phyloP scores from a whole-genome alignment of 805 yeast species.

The Peterozyma xylosa region DNA sequence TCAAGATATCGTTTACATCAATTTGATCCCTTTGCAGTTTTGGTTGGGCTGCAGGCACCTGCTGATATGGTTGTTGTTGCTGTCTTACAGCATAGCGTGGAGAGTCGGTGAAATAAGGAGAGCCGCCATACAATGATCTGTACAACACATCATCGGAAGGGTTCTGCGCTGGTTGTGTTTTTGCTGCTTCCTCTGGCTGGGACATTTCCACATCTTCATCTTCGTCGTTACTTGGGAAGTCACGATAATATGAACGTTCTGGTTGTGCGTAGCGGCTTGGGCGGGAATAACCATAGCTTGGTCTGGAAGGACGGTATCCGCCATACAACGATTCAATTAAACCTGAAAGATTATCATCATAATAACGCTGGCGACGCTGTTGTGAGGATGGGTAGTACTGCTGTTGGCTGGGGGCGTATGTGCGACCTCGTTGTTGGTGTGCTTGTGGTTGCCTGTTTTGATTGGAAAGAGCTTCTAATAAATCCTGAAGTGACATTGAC shows the following conservation, averaged over 20 bases:
- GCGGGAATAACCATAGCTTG: conserved; percentile 5
- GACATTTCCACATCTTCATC: background rate
- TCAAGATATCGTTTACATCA: background rate
- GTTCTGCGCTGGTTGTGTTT: background rate
- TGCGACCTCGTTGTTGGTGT: background rate
- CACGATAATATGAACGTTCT: background rate
- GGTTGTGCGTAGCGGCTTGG: background rate
- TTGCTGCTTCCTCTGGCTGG: background rate
- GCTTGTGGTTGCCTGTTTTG: conserved; percentile 1
- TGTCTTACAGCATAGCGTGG: background rate
- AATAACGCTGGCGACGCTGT: background rate
- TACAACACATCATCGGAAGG: conserved; percentile 1
- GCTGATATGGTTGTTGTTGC: background rate
- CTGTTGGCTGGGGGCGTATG: background rate
- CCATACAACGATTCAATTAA: too few species aligned
- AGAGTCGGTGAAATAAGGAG: conserved; percentile 1
- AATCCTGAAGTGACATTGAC: background rate
- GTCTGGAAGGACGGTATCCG: background rate
- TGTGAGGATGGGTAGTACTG: conserved; percentile 1
- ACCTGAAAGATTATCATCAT: too few species aligned
- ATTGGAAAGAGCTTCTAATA: too few species aligned
- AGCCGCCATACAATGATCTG: conserved; percentile 9
- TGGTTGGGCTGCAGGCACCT: background rate
- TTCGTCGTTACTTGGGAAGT: background rate
- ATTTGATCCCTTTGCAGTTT: background rate